A percentile compares a stretch with the other conserved stretches of the same genome.
Evolutionary conservation across 306 rosid species (phyloP).

Genomic region (Prunus mira): DNA sequence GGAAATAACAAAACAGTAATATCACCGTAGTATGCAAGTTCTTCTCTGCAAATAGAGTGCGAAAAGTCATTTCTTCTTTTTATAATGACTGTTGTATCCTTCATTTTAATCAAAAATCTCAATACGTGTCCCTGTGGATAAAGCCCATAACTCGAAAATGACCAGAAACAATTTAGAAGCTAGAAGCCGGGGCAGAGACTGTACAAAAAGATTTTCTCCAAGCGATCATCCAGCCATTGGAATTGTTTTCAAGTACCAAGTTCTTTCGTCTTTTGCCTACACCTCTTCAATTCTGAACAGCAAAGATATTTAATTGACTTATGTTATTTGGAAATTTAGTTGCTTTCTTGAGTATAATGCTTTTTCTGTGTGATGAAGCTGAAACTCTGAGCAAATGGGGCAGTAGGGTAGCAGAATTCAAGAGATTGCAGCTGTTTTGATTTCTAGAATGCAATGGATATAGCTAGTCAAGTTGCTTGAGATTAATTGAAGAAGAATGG

Average conservation of each 20-base stretch:
- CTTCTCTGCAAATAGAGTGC: no score
- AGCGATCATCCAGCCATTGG: not conserved
- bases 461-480: constrained; percentile 13
- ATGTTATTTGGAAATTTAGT: no score
- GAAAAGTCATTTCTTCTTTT: not conserved
- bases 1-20: rapidly evolving
- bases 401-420: constrained; percentile 14
- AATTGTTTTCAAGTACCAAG: not conserved
- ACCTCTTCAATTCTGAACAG: not conserved
- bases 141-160: not conserved
- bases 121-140: constrained; percentile 15
- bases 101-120: not conserved
- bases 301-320: no score
- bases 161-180: not conserved
- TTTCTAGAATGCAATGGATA: constrained; percentile 17
- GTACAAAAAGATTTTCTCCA: not conserved
- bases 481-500: constrained; percentile 28
- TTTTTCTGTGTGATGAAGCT: constrained; percentile 7
- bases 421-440: not conserved
- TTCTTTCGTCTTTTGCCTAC: not conserved
- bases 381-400: constrained; percentile 6
- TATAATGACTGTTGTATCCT: constrained; percentile 25
- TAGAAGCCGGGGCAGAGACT: constrained; percentile 12
- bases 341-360: not conserved
- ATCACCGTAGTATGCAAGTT: no score